Percentiles rank a stretch among this genome's conserved stretches.
Evolutionary conservation across 208 protist species (phyloP).

Genomic region (Crithidia expoeki): DNA sequence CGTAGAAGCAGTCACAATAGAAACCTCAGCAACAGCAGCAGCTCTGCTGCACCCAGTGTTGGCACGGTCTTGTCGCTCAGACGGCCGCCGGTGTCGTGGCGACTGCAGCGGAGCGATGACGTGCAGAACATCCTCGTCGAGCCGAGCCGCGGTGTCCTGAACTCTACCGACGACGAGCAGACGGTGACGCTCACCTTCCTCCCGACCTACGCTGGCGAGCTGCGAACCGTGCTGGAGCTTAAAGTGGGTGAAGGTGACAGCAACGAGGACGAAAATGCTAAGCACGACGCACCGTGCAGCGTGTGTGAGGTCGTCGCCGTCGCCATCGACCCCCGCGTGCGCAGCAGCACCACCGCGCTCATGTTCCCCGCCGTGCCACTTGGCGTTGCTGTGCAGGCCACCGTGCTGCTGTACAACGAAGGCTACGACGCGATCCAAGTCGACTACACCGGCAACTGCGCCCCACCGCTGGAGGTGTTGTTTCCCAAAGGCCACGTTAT

Average conservation of each 20-base stretch:
- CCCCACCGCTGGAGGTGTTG: constrained; percentile 70
- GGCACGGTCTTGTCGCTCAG: constrained; percentile 24
- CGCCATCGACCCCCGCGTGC: constrained; percentile 79
- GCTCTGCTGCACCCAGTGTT: constrained; percentile 1
- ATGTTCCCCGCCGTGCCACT: constrained; percentile 91
- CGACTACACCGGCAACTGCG: constrained; percentile 66
- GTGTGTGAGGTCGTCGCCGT: constrained; percentile 57
- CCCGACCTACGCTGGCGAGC: constrained; percentile 37
- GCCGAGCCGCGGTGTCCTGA: constrained; percentile 57
- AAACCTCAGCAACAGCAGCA: neutral
- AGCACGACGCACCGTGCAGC: constrained; percentile 45
- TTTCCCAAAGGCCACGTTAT: constrained; percentile 78
- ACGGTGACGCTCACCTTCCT: constrained; percentile 80
- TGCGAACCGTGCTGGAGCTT: constrained; percentile 47
- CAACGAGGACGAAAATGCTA: neutral
- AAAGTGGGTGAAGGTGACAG: constrained; percentile 58
- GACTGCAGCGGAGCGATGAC: constrained; percentile 14
- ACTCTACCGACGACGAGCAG: constrained; percentile 38
- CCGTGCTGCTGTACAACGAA: constrained; percentile 89
- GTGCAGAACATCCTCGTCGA: constrained; percentile 66
- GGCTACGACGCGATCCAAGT: constrained; percentile 93
- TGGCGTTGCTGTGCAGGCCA: constrained; percentile 59
- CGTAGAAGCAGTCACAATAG: neutral
- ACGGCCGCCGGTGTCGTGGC: constrained; percentile 27
- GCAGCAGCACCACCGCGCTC: constrained; percentile 76